Evolutionary conservation across 495 filamentous ascomycete species (phyloP).

Genomic region (Penicillium odoratum): DNA sequence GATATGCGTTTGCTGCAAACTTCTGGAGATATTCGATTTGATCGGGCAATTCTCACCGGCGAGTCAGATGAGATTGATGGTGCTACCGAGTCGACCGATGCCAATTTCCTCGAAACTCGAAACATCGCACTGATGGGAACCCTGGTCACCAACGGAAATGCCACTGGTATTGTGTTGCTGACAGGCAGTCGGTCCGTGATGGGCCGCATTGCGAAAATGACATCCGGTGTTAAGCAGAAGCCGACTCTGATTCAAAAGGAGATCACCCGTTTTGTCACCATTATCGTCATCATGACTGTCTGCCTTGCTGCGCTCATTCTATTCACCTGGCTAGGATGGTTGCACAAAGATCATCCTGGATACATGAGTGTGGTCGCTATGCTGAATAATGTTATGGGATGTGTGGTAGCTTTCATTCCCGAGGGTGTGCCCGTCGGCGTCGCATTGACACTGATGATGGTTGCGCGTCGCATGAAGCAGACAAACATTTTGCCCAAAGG

Average conservation of each 20-base stretch:
- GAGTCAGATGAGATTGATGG: constrained; percentile 64
- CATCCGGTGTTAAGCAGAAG: constrained; percentile 61
- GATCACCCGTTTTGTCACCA: constrained; percentile 63
- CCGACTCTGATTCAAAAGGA: constrained; percentile 68
- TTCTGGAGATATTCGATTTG: constrained; percentile 68
- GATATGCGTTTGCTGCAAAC: constrained; percentile 67
- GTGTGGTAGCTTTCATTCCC: constrained; percentile 72
- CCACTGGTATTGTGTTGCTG: constrained; percentile 62
- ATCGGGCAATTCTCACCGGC: constrained; percentile 70
- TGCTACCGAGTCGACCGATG: constrained; percentile 59
- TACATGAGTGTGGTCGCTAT: constrained; percentile 70
- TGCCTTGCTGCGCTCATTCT: constrained; percentile 58
- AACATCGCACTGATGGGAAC: constrained; percentile 75
- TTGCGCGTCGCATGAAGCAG: constrained; percentile 63
- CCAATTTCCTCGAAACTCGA: constrained; percentile 72
- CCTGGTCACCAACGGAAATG: constrained; percentile 64
- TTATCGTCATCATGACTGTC: constrained; percentile 57
- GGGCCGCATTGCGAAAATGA: constrained; percentile 68
- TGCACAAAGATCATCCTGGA: constrained; percentile 55
- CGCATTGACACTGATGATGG: constrained; percentile 60
- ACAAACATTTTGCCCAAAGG: constrained; percentile 68
- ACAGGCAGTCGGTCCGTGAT: constrained; percentile 63
- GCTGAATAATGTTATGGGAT: constrained; percentile 65
- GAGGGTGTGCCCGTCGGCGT: constrained; percentile 70
- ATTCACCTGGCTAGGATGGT: constrained; percentile 61